Evolutionary conservation across 108 stramenopile genomes (phyloP).

Genomic region (Cyclotella cryptica): DNA sequence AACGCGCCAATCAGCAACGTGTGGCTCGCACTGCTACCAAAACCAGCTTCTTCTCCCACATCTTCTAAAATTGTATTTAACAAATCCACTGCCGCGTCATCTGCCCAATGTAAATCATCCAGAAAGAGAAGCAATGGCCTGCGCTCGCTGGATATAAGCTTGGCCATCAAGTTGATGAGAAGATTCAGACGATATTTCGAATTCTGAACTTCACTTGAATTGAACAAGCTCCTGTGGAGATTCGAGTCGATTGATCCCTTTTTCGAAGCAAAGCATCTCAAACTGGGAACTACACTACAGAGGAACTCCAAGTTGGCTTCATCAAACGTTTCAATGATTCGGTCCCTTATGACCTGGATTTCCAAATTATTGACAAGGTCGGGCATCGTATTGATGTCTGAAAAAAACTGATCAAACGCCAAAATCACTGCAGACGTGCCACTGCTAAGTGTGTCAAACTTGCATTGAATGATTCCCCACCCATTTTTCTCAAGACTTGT

Average conservation of each 20-base stretch:
- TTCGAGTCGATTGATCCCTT: not conserved
- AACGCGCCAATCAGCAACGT: conserved; percentile 6
- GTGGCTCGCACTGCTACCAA: not conserved
- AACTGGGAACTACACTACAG: not conserved
- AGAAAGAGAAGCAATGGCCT: not conserved
- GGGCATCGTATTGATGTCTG: not conserved
- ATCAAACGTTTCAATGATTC: not conserved
- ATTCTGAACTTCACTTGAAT: not conserved
- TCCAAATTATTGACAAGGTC: not conserved
- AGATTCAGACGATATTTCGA: conserved; percentile 3
- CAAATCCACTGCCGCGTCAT: conserved; percentile 25
- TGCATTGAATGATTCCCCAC: conserved; percentile 12
- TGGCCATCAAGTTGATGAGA: not conserved
- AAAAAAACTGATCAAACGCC: conserved; percentile 23
- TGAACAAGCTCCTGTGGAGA: not conserved
- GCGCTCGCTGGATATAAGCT: conserved; percentile 6
- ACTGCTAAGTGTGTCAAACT: not conserved
- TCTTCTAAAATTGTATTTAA: conserved; percentile 9
- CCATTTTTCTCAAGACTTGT: conserved; percentile 6
- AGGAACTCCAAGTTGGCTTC: conserved; percentile 3
- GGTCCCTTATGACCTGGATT: not conserved
- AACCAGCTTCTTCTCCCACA: not conserved
- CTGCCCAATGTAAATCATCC: conserved; percentile 28
- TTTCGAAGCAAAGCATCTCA: conserved; percentile 1
- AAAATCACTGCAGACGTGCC: not conserved